Base-by-base conservation (phyloP, 257 asterid genomes). In the Gardenia jasminoides region DNA sequence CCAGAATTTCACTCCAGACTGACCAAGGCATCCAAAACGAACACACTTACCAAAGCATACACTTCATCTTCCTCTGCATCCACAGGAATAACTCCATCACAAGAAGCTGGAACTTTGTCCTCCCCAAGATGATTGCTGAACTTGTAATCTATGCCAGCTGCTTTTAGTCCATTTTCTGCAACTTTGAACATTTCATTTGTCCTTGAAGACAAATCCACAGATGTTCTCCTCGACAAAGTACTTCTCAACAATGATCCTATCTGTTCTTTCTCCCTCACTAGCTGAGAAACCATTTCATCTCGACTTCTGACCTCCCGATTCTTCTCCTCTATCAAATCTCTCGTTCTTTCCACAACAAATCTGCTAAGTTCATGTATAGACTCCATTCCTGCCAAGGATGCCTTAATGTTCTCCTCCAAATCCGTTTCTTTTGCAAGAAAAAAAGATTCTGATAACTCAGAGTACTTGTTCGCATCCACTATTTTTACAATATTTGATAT, bases 371-470 rank as follows among this genome's bases (percentile, higher is more conserved):
- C 99, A 83, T 89, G 82, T 52, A 96, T 90, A 46, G 97, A 92
- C 79, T 90, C 97, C 96, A 93, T 88, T 79, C 99, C 99, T 6
- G 91, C 98, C 83, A 92, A 88, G 81, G 94, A 90, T 19, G 98
- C 98, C 84, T 80, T 88, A 12, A 96, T 84, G 76, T 90, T 96
- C 88, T 93, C 99, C 89, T 96, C 98, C 82, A 87, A 74, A 82
- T 92, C 93, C 31, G 93, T 92, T 85, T 91, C 97, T 88, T 87
- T 91, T 59, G 97, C 95, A 80, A 96, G 87, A 88, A 96, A 96
- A 86, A 96, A 80, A 31, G 97, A 92, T 77, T 96, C 98, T 0
- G 97, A 91, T 78, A 93, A 86, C 84, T 91, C 97, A 0, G 92
- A 86, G 26, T 90, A 90, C 83, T 89, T 88, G 47, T 86, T 83